These are phyloP conservation scores for Elongisporangium anandrum DNA, from an alignment of 352 stramenopile species.

Conservation along the genomic window DNA sequence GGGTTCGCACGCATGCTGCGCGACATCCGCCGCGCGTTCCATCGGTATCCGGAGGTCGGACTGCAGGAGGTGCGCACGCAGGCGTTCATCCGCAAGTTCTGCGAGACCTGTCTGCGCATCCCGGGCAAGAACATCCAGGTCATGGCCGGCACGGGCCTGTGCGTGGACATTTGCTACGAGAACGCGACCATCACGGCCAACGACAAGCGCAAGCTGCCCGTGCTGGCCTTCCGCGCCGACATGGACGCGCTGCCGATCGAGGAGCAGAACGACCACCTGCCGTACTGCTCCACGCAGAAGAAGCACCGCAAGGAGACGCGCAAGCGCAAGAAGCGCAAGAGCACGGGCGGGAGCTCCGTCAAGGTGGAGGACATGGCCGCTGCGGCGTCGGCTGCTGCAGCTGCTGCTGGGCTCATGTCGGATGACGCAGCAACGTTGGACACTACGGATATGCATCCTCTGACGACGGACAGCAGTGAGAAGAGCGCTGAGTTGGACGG, in stretches of 20 bases:
- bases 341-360: background rate
- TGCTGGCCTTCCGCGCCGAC: conserved; percentile 92
- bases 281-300: conserved; percentile 74
- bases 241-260: conserved; percentile 95
- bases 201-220: conserved; percentile 68
- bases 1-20: conserved; percentile 67
- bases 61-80: conserved; percentile 89
- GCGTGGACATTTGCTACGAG: conserved; percentile 86
- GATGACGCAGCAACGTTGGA: background rate
- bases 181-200: conserved; percentile 41
- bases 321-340: conserved; percentile 72
- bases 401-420: conserved; percentile 1
- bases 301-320: conserved; percentile 43
- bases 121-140: conserved; percentile 60
- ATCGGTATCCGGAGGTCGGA: conserved; percentile 90
- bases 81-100: conserved; percentile 75
- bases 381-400: conserved; percentile 1
- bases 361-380: background rate
- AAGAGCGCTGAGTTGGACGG: conserved; percentile 6
- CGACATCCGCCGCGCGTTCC: conserved; percentile 79
- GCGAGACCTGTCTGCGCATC: conserved; percentile 80
- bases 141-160: conserved; percentile 86
- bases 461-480: conserved; percentile 4
- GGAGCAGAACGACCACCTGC: conserved; percentile 74
- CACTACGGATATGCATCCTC: background rate